Base-by-base conservation (phyloP, 768 basidiomycete genomes). In the Multifurca ochricompacta region DNA sequence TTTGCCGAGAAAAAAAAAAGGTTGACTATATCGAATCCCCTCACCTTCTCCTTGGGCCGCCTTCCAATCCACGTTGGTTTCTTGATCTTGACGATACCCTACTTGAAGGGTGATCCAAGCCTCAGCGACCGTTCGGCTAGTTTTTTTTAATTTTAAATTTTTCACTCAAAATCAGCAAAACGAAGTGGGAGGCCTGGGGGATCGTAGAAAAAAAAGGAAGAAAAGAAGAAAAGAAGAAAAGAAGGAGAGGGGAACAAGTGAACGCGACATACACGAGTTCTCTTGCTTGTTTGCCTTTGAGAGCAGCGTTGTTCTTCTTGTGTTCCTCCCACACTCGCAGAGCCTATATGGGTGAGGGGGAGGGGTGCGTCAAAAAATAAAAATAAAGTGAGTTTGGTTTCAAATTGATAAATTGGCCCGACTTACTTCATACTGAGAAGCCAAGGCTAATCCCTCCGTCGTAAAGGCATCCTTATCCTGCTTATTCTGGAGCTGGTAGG, bases 401-500 rank as follows among this genome's bases (percentile, higher is more conserved):
- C 16, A 42, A 35, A 35, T 52, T 52, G 19, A 45, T 28, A 8
- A n/a, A n/a, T n/a, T n/a, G n/a, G n/a, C n/a, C n/a, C n/a, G 11
- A 19, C 55, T 56, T 36, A 56, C 54, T 21, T 56, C 54, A 36
- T 56, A 56, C 25, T 56, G 49, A 18, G 54, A 34, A 4, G 30
- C 54, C 25, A 51, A 18, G 31, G 18, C 42, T 28, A 45, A 10
- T 10, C 2, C 43, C 18, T 56, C 54, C 6, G 54, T 56, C 8
- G 54, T 56, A 21, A 51, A 46, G 6, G 35, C 49, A 3, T 51
- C 49, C 30, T 50, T 51, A n/a, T 25, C 30, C 3, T 8, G 9
- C 21, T 25, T 11, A 23, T 51, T 31, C 40, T 56, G 42, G 8
- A 56, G 49, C 55, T 56, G 27, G 3, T n/a, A n/a, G n/a, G n/a